Percentiles rank a stretch among this genome's conserved stretches.
These are phyloP conservation scores for Durio zibethinus DNA, from an alignment of 345 rosid genomes.

Conservation along the genomic window DNA sequence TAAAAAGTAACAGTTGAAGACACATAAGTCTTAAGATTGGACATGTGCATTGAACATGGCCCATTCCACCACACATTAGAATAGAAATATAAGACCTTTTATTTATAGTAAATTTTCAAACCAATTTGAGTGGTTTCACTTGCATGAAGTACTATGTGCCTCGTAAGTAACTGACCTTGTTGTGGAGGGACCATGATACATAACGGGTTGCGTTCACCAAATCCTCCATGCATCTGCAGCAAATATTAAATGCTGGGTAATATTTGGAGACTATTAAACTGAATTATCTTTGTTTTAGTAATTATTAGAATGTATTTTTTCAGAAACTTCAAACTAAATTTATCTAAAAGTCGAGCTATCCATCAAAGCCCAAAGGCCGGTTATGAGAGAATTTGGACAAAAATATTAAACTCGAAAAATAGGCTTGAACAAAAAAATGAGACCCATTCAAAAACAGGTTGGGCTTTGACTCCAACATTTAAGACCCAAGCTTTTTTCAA, in stretches of 20 bases:
- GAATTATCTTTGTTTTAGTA: neutral
- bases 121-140: neutral
- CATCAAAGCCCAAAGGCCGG: no score
- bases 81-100: neutral
- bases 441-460: no score
- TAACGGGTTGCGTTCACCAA: constrained; percentile 84
- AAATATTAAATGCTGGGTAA: constrained; percentile 12
- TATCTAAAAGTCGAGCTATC: no score
- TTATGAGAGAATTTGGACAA: no score
- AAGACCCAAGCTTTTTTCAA: no score
- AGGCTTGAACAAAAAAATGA: no score
- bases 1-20: neutral
- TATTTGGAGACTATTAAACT: constrained; percentile 7
- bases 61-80: neutral
- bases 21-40: no score
- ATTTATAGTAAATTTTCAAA: neutral
- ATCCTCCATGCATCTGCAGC: constrained; percentile 89
- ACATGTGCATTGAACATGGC: no score
- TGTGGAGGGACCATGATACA: constrained; percentile 95
- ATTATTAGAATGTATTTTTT: neutral
- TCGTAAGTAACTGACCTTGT: constrained; percentile 49
- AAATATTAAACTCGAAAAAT: no score
- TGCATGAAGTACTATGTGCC: constrained; percentile 4
- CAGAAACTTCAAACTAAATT: neutral
- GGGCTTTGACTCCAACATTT: no score